Percentiles rank a stretch among this genome's conserved stretches.
phyloP scores from a whole-genome alignment of 225 moss, liverwort and hornwort species.

The Lunularia cruciata region DNA sequence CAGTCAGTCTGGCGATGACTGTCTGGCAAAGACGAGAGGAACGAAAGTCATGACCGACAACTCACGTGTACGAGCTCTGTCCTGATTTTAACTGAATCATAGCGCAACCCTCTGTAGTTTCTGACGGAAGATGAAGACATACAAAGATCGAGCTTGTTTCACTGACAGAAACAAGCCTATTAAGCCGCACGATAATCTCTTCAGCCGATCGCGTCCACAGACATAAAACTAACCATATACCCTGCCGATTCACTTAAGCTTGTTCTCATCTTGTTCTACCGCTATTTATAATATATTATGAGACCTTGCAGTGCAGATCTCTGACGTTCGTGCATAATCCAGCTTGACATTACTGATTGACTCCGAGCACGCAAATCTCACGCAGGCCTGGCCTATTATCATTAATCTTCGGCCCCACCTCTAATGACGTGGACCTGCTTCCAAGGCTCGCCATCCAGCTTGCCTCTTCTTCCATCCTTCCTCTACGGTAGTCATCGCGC shows the following conservation, averaged over 20 bases:
- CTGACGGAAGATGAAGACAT: neutral
- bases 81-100: neutral
- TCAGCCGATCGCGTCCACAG: too few species aligned
- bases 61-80: conserved; percentile 13
- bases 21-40: neutral
- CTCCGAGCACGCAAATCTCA: conserved; percentile 1
- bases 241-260: too few species aligned
- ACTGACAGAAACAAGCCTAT: too few species aligned
- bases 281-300: too few species aligned
- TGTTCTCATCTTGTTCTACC: neutral
- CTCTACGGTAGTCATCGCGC: neutral
- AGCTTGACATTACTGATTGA: neutral
- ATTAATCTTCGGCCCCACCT: neutral
- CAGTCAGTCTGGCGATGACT: neutral
- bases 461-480: neutral
- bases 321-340: conserved; percentile 1
- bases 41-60: neutral
- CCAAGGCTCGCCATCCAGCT: neutral
- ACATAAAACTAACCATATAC: too few species aligned
- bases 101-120: neutral
- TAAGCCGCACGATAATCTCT: too few species aligned
- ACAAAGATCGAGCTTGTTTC: neutral
- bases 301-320: neutral
- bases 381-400: neutral
- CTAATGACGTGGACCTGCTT: neutral